phyloP scores from a whole-genome alignment of 192 early-diverging fungal species.

The Allomyces macrogynus region DNA sequence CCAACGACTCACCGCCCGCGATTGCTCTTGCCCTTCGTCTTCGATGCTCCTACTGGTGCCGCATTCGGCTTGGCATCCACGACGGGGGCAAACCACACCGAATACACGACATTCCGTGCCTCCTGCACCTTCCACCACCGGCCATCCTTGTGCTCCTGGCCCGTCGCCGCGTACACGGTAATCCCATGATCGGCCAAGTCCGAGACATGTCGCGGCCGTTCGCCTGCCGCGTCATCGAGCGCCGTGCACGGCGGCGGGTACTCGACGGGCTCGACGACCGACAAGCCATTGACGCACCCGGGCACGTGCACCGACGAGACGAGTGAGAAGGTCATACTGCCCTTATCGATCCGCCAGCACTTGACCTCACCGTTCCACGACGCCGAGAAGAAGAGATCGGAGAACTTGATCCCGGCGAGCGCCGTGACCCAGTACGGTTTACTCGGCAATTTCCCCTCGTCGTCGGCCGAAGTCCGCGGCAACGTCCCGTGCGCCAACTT shows the following conservation, averaged over 20 bases:
- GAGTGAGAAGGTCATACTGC: conserved; percentile 38
- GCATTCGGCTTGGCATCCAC: background rate
- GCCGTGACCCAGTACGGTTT: conserved; percentile 70
- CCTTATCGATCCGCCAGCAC: conserved; percentile 61
- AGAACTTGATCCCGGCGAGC: conserved; percentile 56
- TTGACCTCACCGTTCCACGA: conserved; percentile 72
- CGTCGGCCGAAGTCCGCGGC: background rate
- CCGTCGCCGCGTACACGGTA: conserved; percentile 45
- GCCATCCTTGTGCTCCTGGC: conserved; percentile 77
- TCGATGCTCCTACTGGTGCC: too few relatives aligned
- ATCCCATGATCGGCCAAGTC: conserved; percentile 14
- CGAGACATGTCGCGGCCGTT: conserved; percentile 8
- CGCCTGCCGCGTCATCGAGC: background rate
- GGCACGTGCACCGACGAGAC: conserved; percentile 41
- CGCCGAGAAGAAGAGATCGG: conserved; percentile 77
- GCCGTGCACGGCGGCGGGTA: background rate
- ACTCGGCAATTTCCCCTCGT: background rate
- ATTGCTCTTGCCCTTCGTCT: too few relatives aligned
- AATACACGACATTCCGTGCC: conserved; percentile 49
- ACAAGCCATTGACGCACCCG: conserved; percentile 33
- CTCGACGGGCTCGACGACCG: background rate
- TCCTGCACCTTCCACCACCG: conserved; percentile 68
- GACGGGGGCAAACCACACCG: conserved; percentile 33
- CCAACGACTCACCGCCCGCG: too few relatives aligned
- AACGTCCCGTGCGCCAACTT: conserved; percentile 45